Percentiles rank a stretch among this genome's conserved stretches.
Evolutionary conservation across 805 yeast species (phyloP).

Genomic region (Sugiyamaella mastotermitis): DNA sequence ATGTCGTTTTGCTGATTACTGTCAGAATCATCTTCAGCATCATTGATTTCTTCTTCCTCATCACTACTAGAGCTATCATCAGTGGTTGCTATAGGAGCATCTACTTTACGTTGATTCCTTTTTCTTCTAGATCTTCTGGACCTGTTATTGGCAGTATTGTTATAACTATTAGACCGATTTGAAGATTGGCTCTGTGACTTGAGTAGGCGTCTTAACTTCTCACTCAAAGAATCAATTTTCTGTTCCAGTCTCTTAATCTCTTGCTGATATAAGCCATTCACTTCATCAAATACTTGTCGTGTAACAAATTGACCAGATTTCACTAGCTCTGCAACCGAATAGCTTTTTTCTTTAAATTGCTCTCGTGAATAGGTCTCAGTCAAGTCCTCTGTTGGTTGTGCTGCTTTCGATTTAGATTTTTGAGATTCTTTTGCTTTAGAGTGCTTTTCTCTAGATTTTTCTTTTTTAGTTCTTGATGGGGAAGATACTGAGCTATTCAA

Average conservation of each 20-base stretch:
- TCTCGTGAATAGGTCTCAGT: constrained; percentile 12
- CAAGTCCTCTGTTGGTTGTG: constrained; percentile 3
- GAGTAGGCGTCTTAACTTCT: constrained; percentile 2
- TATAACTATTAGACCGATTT: not conserved
- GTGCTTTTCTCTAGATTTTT: not conserved
- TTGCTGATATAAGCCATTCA: constrained; percentile 4
- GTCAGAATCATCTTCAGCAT: not conserved
- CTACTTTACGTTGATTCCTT: not conserved
- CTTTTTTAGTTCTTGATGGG: not conserved
- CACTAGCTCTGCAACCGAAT: constrained; percentile 8
- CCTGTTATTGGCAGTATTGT: too few species aligned
- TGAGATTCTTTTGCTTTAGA: not conserved
- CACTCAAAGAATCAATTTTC: constrained; percentile 5
- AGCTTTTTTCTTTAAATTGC: constrained; percentile 10
- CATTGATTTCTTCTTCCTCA: not conserved
- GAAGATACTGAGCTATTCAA: not conserved
- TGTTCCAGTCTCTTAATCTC: constrained; percentile 11
- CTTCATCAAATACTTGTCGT: constrained; percentile 5
- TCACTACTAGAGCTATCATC: not conserved
- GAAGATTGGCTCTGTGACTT: not conserved
- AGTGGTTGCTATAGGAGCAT: not conserved
- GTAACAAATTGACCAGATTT: constrained; percentile 18
- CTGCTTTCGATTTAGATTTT: not conserved
- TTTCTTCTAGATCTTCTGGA: not conserved
- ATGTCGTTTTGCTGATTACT: not conserved